Evolutionary conservation across 768 basidiomycete species (phyloP).

Genomic region (Mycena sanguinolenta): DNA sequence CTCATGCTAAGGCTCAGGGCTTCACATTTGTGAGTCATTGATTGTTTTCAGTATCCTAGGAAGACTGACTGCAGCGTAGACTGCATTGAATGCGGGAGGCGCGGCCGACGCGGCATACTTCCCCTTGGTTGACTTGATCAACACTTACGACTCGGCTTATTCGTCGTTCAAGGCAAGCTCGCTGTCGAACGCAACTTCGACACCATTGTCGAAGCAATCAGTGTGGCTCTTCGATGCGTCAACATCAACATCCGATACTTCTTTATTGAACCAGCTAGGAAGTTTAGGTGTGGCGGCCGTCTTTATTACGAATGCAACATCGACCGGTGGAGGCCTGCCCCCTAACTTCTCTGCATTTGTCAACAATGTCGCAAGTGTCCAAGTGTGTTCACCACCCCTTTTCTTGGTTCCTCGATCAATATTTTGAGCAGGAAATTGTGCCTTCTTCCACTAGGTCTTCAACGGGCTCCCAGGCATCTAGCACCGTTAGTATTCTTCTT

Average conservation of each 20-base stretch:
- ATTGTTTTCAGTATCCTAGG: too few relatives aligned
- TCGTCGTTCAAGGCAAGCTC: constrained; percentile 23
- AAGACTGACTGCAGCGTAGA: too few relatives aligned
- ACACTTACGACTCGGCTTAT: constrained; percentile 31
- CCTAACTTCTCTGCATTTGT: constrained; percentile 16
- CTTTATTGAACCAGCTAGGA: constrained; percentile 6
- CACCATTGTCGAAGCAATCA: constrained; percentile 23
- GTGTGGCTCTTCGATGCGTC: constrained; percentile 22
- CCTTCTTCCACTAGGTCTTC: background rate
- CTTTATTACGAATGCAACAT: constrained; percentile 17
- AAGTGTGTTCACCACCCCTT: constrained; percentile 12
- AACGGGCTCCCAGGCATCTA: too few relatives aligned
- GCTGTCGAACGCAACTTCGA: constrained; percentile 5
- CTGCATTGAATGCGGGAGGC: too few relatives aligned
- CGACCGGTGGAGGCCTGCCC: constrained; percentile 5
- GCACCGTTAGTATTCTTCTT: too few relatives aligned
- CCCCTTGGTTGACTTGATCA: constrained; percentile 28
- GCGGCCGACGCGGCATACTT: constrained; percentile 7
- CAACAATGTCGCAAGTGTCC: constrained; percentile 17
- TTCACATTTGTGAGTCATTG: constrained; percentile 25
- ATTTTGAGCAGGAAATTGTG: background rate
- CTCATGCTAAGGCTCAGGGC: constrained; percentile 24
- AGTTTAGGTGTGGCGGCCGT: constrained; percentile 24
- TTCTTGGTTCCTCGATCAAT: background rate
- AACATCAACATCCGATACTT: background rate